A percentile compares a stretch with the other conserved stretches of the same genome.
Evolutionary conservation across 2,329 filamentous ascomycete species (phyloP).

Genomic region (Fusarium nygamai): DNA sequence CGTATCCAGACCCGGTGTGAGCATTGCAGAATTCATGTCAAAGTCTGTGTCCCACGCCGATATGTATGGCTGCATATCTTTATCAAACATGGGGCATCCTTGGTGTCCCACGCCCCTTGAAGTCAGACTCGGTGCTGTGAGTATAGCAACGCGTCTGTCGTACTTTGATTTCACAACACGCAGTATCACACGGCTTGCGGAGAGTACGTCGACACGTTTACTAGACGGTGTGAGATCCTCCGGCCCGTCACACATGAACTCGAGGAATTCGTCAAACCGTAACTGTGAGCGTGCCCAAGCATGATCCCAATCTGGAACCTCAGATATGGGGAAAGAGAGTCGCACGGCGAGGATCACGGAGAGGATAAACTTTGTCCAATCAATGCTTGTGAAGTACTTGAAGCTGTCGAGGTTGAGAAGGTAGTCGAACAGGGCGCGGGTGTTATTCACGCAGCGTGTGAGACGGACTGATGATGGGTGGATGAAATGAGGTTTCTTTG

Average conservation of each 20-base stretch:
- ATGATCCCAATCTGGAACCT: conserved; percentile 50
- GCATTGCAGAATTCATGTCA: conserved; percentile 24
- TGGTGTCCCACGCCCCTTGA: conserved; percentile 8
- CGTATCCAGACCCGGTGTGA: neutral
- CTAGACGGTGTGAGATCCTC: conserved; percentile 36
- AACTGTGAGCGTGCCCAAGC: conserved; percentile 52
- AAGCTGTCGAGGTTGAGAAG: conserved; percentile 44
- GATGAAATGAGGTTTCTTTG: conserved; percentile 7
- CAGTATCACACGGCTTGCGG: conserved; percentile 58
- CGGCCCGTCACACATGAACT: conserved; percentile 45
- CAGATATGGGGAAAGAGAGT: conserved; percentile 56
- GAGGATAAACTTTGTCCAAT: conserved; percentile 56
- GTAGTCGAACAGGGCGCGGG: conserved; percentile 48
- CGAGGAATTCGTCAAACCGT: conserved; percentile 53
- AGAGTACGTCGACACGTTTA: conserved; percentile 53
- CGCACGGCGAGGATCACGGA: conserved; percentile 56
- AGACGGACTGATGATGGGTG: conserved; percentile 36
- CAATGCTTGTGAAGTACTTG: conserved; percentile 53
- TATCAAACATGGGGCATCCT: conserved; percentile 63
- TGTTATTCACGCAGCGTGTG: conserved; percentile 35
- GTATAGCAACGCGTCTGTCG: conserved; percentile 50
- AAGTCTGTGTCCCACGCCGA: conserved; percentile 56
- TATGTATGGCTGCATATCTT: conserved; percentile 58
- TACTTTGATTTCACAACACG: conserved; percentile 59
- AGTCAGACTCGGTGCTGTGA: conserved; percentile 22